These are phyloP conservation scores for Leptographium lundbergii DNA, from an alignment of 2,329 filamentous ascomycete genomes.

Conservation along the genomic window DNA sequence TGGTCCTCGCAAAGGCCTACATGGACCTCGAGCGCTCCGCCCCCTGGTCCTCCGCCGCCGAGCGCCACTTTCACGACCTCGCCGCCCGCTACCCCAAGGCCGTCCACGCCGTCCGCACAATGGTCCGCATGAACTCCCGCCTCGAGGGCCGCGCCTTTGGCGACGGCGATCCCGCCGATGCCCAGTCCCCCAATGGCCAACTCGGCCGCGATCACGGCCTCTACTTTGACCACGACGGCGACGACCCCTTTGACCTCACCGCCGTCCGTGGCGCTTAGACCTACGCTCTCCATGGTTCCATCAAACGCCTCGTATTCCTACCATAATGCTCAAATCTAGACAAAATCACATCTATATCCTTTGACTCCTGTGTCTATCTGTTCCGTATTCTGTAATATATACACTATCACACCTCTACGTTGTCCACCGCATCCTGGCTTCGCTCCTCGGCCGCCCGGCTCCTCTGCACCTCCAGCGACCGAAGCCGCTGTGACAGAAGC, in stretches of 20 bases:
- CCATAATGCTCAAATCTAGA: background rate
- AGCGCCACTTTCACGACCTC: constrained; percentile 25
- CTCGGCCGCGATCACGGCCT: background rate
- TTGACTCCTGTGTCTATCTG: background rate
- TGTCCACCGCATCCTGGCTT: background rate
- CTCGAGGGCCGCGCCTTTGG: constrained; percentile 15
- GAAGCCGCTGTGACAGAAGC: constrained; percentile 55
- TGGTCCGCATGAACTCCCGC: constrained; percentile 11
- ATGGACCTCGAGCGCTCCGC: constrained; percentile 33
- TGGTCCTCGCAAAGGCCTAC: constrained; percentile 36
- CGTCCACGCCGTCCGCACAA: constrained; percentile 24
- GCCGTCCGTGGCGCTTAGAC: no score
- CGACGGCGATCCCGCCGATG: background rate
- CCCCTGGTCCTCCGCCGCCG: constrained; percentile 34
- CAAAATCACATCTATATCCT: background rate
- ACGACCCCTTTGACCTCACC: background rate
- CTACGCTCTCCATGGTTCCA: no score
- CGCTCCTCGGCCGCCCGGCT: background rate
- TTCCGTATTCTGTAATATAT: background rate
- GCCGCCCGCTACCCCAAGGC: constrained; percentile 26
- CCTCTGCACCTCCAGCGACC: constrained; percentile 43
- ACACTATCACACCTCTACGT: background rate
- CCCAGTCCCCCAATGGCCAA: background rate
- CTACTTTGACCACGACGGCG: background rate
- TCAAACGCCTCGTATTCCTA: background rate